Conservation (phyloP, 192 early-diverging fungal species). For the Chytriomyces sp. region DNA sequence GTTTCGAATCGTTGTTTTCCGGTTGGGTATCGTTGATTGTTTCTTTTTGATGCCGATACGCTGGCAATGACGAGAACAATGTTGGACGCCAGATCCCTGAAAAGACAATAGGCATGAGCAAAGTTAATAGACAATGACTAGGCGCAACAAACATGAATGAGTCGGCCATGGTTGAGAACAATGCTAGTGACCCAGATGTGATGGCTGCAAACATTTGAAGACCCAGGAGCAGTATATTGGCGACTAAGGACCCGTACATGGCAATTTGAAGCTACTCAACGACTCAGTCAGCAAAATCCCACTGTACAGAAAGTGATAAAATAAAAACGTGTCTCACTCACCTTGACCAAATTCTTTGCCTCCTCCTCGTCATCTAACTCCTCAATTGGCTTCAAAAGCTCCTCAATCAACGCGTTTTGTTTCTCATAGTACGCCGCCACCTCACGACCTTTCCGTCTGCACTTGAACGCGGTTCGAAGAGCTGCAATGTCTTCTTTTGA, state of each 20-base stretch:
- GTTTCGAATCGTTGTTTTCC: constrained; percentile 76
- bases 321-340: constrained; percentile 60
- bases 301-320: constrained; percentile 25
- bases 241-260: constrained; percentile 68
- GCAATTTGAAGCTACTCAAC: constrained; percentile 59
- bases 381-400: no score
- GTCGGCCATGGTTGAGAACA: constrained; percentile 74
- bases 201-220: constrained; percentile 67
- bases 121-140: constrained; percentile 15
- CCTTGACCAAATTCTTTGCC: constrained; percentile 38
- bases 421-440: constrained; percentile 74
- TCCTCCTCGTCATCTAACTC: constrained; percentile 24
- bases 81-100: constrained; percentile 30
- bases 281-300: not conserved
- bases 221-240: constrained; percentile 67
- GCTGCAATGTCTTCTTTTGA: constrained; percentile 23
- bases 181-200: constrained; percentile 67
- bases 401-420: constrained; percentile 79
- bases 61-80: constrained; percentile 18
- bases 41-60: constrained; percentile 35
- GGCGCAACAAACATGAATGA: constrained; percentile 54
- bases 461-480: not conserved
- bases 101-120: no score
- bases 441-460: constrained; percentile 47
- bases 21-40: constrained; percentile 62